Evolutionary conservation across 352 stramenopile genomes (phyloP).

Genomic region (Globisporangium polare): DNA sequence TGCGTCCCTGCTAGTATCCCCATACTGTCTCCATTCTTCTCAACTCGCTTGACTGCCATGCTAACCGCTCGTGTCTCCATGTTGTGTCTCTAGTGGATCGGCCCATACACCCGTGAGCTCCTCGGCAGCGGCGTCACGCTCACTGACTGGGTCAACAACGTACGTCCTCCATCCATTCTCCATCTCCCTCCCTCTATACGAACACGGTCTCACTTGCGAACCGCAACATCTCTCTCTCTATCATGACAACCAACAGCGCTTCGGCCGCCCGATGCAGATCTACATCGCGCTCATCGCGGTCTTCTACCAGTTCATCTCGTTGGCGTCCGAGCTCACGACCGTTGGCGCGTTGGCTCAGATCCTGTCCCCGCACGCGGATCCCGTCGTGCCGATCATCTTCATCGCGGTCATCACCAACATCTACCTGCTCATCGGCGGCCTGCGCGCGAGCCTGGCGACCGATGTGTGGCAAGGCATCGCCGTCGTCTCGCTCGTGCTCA

Average conservation of each 20-base stretch:
- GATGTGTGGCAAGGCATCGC: constrained; percentile 72
- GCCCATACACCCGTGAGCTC: constrained; percentile 51
- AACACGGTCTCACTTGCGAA: background rate
- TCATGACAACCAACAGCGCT: constrained; percentile 29
- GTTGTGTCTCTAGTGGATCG: constrained; percentile 26
- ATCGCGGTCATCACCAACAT: constrained; percentile 67
- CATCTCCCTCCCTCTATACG: background rate
- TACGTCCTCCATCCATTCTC: constrained; percentile 15
- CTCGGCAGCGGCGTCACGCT: constrained; percentile 71
- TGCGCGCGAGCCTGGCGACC: constrained; percentile 68
- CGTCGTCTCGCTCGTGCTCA: constrained; percentile 46
- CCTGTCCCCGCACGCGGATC: constrained; percentile 41
- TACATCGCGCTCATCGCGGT: constrained; percentile 64
- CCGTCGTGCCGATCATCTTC: constrained; percentile 53
- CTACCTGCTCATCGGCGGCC: constrained; percentile 68
- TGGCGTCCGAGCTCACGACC: constrained; percentile 64
- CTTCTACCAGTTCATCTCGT: constrained; percentile 83
- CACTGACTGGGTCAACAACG: constrained; percentile 57
- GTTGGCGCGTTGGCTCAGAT: constrained; percentile 52
- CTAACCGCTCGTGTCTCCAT: background rate
- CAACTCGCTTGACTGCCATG: background rate
- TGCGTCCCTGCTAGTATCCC: too few relatives aligned
- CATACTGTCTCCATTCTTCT: too few relatives aligned
- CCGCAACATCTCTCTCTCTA: constrained; percentile 1
- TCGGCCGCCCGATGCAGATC: constrained; percentile 59